Percentiles rank a stretch among this genome's conserved stretches.
Evolutionary conservation across 2,329 filamentous ascomycete species (phyloP).

Genomic region (Pestalotiopsis fici): DNA sequence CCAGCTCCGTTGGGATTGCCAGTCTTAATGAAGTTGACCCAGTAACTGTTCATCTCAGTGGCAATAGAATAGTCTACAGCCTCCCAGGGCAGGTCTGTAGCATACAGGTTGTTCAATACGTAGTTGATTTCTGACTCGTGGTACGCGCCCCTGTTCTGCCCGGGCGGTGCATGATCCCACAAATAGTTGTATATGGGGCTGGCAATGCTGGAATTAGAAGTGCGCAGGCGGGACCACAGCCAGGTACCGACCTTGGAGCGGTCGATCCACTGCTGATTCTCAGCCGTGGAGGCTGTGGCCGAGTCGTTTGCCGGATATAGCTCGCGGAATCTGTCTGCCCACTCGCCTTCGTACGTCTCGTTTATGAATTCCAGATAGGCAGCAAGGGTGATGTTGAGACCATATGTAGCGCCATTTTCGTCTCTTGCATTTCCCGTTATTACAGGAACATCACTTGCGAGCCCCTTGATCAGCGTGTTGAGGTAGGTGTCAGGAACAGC

Average conservation of each 20-base stretch:
- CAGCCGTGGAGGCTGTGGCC: slow-evolving; percentile 14
- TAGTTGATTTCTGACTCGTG: slow-evolving; percentile 32
- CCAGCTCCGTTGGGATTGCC: slow-evolving; percentile 11
- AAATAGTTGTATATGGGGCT: slow-evolving; percentile 28
- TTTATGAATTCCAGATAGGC: not conserved
- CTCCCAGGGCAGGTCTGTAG: slow-evolving; percentile 22
- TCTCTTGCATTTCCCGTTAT: not conserved
- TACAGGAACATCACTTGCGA: not conserved
- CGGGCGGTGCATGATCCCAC: slow-evolving; percentile 28
- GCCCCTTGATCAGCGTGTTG: not conserved
- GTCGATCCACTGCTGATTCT: slow-evolving; percentile 24
- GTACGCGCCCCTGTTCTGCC: slow-evolving; percentile 23
- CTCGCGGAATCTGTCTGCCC: not conserved
- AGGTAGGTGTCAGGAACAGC: not conserved
- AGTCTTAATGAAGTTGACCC: slow-evolving; percentile 13
- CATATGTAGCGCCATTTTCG: not conserved
- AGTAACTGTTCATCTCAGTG: slow-evolving; percentile 18
- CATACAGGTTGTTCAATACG: slow-evolving; percentile 29
- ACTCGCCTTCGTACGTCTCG: not conserved
- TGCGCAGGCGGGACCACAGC: slow-evolving; percentile 16
- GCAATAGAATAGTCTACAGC: slow-evolving; percentile 26
- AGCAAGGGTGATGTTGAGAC: not conserved
- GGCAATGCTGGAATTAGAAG: slow-evolving; percentile 13
- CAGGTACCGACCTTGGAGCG: slow-evolving; percentile 24
- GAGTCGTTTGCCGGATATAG: not conserved